Evolutionary conservation across 2,329 filamentous ascomycete species (phyloP).

Genomic region (Fusarium sp.): DNA sequence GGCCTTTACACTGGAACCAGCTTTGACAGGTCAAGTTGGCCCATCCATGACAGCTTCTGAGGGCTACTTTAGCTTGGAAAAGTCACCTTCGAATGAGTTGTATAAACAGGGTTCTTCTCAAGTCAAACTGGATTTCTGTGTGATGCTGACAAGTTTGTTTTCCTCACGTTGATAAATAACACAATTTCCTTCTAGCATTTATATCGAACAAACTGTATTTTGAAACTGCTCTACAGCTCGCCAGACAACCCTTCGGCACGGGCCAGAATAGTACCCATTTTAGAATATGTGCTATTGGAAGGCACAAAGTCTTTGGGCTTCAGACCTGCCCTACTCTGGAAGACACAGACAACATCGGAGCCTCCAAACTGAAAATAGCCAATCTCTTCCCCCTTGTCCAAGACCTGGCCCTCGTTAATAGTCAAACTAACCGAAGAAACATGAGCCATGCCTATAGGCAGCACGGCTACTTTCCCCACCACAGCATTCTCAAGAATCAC

Average conservation of each 20-base stretch:
- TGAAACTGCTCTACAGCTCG: not conserved
- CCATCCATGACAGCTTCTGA: too few species aligned
- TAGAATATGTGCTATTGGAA: conserved; percentile 31
- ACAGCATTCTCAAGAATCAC: conserved; percentile 51
- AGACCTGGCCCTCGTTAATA: conserved; percentile 31
- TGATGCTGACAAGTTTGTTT: too few species aligned
- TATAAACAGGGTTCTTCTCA: not conserved
- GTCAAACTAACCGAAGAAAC: conserved; percentile 53
- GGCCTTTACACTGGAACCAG: too few species aligned
- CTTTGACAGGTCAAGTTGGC: too few species aligned
- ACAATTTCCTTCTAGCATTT: too few species aligned
- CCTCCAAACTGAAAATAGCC: conserved; percentile 56
- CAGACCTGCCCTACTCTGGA: conserved; percentile 44
- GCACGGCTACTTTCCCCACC: conserved; percentile 51
- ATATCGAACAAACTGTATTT: not conserved
- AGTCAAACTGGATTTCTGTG: not conserved
- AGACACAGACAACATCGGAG: conserved; percentile 53
- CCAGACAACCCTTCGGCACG: not conserved
- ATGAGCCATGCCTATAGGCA: conserved; percentile 57
- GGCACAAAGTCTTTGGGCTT: conserved; percentile 29
- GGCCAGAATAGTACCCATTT: conserved; percentile 33
- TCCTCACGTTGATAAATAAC: too few species aligned
- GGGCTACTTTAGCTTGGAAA: too few species aligned
- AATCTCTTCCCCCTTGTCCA: conserved; percentile 55
- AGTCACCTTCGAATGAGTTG: too few species aligned